Evolutionary conservation across 1,139 yeast genomes (phyloP), one percentile per base, ranked within the genome.

Genomic region (Debaryomyces fabryi): DNA sequence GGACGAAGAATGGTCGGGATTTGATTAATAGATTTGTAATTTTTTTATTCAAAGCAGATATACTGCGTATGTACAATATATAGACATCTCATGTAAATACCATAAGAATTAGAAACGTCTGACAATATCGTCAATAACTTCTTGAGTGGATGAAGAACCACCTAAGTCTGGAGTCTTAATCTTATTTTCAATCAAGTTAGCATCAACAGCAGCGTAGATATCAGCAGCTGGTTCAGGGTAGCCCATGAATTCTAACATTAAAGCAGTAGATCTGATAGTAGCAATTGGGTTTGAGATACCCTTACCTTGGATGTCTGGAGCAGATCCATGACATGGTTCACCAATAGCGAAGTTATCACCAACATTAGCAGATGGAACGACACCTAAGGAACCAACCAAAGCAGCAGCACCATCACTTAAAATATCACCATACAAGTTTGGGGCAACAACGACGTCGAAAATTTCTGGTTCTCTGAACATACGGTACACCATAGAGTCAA

Each of bases 331-430:
- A 69, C 98, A 92, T 64, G 99, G 99, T 74, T 93, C 99, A 68
- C 99, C 99, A 67, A 93, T 91, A 55, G 96, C 97, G 65, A 93
- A 93, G 67, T 79, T 74, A 65, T 91, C 97, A 63, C 99, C 99
- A 49, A 93, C 99, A 64, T 93, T 93, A 56, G 98, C 98, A 49
- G 96, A 87, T 60, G 99, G 99, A 52, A 95, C 98, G 51, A 93
- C 96, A 65, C 99, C 99, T 56, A 93, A 82, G 29, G 99, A 93
- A 45, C 99, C 99, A 41, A 93, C 99, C 52, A 93, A 81, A 24
- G 99, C 99, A 60, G 99, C 99, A 49, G 99, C 99, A 71, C 99
- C 99, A 66, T 93, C 99, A 58, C 96, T 88, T 60, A 95, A 78
- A 59, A 93, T 91, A 70, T 93, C 99, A 68, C 99, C 99, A 70